These are phyloP conservation scores for Epichloe baconii DNA, from an alignment of 2,329 filamentous ascomycete genomes.

Conservation along the genomic window DNA sequence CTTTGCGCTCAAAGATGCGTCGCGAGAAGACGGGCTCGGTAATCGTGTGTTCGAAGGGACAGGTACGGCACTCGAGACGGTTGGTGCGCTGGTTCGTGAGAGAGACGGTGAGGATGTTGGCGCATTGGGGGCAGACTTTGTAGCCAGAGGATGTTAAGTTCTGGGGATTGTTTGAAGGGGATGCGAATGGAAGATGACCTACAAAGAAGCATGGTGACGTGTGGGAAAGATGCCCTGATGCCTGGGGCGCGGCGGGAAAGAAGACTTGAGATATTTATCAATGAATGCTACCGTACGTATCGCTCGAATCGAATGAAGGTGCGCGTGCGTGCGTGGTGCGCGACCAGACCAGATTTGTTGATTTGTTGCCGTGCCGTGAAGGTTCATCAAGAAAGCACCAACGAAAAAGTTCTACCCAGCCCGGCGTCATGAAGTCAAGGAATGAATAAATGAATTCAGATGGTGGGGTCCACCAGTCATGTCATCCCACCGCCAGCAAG, in stretches of 20 bases:
- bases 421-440: not conserved
- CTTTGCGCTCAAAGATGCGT: constrained; percentile 73
- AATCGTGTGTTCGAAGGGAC: constrained; percentile 81
- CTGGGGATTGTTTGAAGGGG: not conserved
- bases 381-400: not conserved
- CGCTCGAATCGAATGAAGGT: too few species aligned
- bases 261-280: too few species aligned
- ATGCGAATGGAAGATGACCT: constrained; percentile 14
- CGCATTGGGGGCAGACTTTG: constrained; percentile 69
- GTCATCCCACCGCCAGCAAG: too few species aligned
- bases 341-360: too few species aligned
- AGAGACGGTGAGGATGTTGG: constrained; percentile 70
- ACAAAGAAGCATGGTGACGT: constrained; percentile 52
- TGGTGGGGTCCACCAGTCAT: not conserved
- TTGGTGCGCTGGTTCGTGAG: constrained; percentile 47
- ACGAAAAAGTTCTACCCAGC: not conserved
- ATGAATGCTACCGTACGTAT: too few species aligned
- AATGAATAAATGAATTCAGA: not conserved
- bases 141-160: constrained; percentile 4
- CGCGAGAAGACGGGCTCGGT: constrained; percentile 68
- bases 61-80: constrained; percentile 89
- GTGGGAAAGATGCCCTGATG: constrained; percentile 5
- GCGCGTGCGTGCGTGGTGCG: too few species aligned
- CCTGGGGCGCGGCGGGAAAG: not conserved
- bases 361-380: too few species aligned